A percentile compares a stretch with the other conserved stretches of the same genome.
These are phyloP conservation scores for Trichophyton mentagrophytes DNA, from an alignment of 2,329 filamentous ascomycete species.

Conservation along the genomic window DNA sequence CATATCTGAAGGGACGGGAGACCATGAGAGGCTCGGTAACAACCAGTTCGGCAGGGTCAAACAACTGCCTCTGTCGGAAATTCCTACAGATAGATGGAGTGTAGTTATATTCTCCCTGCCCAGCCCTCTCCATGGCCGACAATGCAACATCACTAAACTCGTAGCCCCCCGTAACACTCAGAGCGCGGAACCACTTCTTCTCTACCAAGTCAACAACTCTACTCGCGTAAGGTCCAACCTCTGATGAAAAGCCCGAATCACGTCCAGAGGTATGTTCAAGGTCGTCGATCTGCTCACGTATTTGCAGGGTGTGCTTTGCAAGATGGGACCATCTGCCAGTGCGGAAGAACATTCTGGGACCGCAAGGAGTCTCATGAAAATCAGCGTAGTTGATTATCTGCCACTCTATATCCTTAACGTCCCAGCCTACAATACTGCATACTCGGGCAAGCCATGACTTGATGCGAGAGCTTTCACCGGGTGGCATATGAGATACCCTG, in stretches of 20 bases:
- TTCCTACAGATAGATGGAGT: neutral
- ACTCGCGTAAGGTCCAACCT: neutral
- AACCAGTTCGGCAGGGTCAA: neutral
- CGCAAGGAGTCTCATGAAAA: constrained; percentile 5
- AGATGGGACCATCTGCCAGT: constrained; percentile 5
- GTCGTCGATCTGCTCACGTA: neutral
- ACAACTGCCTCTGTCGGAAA: neutral
- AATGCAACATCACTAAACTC: neutral
- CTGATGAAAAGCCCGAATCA: neutral
- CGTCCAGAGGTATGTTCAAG: neutral
- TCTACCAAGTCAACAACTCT: neutral
- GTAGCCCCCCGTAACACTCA: neutral
- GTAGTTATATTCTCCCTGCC: too few species aligned
- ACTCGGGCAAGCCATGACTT: neutral
- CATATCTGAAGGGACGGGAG: neutral
- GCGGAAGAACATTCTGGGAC: constrained; percentile 6
- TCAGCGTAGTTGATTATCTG: constrained; percentile 7
- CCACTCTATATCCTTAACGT: constrained; percentile 6
- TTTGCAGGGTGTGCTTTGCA: neutral
- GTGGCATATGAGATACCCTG: neutral
- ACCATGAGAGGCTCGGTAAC: neutral
- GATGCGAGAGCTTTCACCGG: neutral
- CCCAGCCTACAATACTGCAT: neutral
- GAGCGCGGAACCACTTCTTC: neutral
- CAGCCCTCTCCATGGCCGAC: neutral